Conservation (phyloP, 2,329 filamentous ascomycete genomes). For the Colletotrichum siamense region DNA sequence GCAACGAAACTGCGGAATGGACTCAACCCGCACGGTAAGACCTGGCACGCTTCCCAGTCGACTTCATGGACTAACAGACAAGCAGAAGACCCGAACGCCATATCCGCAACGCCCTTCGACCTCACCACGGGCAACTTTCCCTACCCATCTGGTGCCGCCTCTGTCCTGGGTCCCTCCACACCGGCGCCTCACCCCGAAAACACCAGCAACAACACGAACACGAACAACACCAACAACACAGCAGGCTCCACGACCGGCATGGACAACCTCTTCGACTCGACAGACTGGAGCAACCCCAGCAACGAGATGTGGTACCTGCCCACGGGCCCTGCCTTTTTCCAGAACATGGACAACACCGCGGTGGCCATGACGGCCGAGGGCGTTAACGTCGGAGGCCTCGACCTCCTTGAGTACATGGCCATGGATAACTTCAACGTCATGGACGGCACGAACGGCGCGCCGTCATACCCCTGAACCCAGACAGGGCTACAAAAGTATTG, state of each 20-base stretch:
- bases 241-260: conserved; percentile 6
- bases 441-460: conserved; percentile 20
- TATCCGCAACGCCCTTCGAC: conserved; percentile 70
- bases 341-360: conserved; percentile 65
- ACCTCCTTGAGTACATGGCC: conserved; percentile 72
- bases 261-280: conserved; percentile 49
- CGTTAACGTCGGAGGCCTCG: conserved; percentile 70
- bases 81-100: conserved; percentile 39
- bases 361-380: conserved; percentile 73
- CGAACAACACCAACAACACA: conserved; percentile 32
- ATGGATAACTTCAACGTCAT: conserved; percentile 54
- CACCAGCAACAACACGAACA: conserved; percentile 2
- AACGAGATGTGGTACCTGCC: conserved; percentile 73
- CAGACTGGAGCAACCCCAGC: conserved; percentile 59
- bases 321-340: conserved; percentile 67
- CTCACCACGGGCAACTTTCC: conserved; percentile 59
- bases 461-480: conserved; percentile 15
- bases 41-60: background rate
- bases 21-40: conserved; percentile 42
- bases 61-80: conserved; percentile 20
- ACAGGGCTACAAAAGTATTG: background rate
- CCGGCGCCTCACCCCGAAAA: conserved; percentile 47
- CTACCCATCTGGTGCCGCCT: conserved; percentile 51
- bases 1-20: conserved; percentile 46
- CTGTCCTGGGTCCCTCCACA: conserved; percentile 55